A percentile compares a stretch with the other conserved stretches of the same genome.
Evolutionary conservation across 371 early-diverging fungal genomes (phyloP).

Genomic region (Mucor saturninus): DNA sequence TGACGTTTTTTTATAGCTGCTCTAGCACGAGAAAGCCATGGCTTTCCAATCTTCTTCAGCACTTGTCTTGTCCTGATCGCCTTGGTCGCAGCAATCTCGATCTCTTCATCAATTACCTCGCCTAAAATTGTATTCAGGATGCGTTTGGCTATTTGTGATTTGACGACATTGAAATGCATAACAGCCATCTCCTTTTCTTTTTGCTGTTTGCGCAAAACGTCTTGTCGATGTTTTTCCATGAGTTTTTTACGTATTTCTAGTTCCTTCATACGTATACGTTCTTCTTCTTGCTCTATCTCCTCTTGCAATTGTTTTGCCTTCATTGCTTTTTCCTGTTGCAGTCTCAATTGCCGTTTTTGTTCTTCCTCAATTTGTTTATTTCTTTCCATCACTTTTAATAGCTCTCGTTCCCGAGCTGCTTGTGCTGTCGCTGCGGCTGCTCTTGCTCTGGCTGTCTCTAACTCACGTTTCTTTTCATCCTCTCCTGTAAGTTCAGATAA

Average conservation of each 20-base stretch:
- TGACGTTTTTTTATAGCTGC: neutral
- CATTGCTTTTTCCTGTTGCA: neutral
- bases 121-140: constrained; percentile 5
- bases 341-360: neutral
- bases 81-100: neutral
- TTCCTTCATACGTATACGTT: neutral
- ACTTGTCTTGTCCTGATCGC: neutral
- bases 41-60: neutral
- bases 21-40: neutral
- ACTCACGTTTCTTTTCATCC: constrained; percentile 4
- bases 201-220: constrained; percentile 13
- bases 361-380: neutral
- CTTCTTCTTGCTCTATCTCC: constrained; percentile 1
- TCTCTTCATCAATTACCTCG: neutral
- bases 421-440: constrained; percentile 11
- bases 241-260: neutral
- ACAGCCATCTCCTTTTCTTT: constrained; percentile 1
- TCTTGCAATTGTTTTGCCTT: neutral
- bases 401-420: constrained; percentile 7
- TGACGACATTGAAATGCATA: constrained; percentile 13
- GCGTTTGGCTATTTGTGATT: constrained; percentile 4
- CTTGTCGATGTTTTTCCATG: neutral
- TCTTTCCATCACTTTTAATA: neutral
- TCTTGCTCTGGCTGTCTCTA: neutral
- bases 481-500: neutral